These are phyloP conservation scores for Ophiosphaerella herpotricha DNA, from an alignment of 2,329 filamentous ascomycete species.

Conservation along the genomic window DNA sequence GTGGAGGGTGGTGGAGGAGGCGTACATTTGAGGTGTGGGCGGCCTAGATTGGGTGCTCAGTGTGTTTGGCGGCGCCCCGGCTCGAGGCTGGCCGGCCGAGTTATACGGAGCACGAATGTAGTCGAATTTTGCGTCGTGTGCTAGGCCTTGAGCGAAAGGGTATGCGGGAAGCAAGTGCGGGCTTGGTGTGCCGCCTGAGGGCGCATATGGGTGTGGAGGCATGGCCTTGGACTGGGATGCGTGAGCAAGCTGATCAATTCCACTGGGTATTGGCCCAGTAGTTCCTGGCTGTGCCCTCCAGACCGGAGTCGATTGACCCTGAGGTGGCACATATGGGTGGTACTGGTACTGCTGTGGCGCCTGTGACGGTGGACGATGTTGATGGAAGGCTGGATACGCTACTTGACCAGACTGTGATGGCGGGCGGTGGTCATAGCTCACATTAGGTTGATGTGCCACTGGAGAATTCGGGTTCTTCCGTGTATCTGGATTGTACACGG, in stretches of 20 bases:
- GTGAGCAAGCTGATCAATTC: slow-evolving; percentile 35
- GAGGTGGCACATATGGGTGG: slow-evolving; percentile 36
- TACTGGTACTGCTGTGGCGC: slow-evolving; percentile 23
- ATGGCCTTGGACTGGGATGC: slow-evolving; percentile 22
- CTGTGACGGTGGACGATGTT: slow-evolving; percentile 22
- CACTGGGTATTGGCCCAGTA: slow-evolving; percentile 23
- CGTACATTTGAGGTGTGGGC: slow-evolving; percentile 46
- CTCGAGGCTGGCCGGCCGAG: slow-evolving; percentile 32
- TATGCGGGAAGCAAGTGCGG: slow-evolving; percentile 24
- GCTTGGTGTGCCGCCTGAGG: slow-evolving; percentile 13
- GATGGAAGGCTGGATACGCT: slow-evolving; percentile 22
- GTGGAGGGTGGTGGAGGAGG: slow-evolving; percentile 33
- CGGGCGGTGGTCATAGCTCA: slow-evolving; percentile 39
- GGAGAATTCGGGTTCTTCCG: slow-evolving; percentile 45
- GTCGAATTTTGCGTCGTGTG: slow-evolving; percentile 11
- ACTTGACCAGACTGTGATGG: slow-evolving; percentile 27
- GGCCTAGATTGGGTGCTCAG: slow-evolving; percentile 36
- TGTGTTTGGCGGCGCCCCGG: slow-evolving; percentile 36
- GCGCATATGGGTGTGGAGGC: slow-evolving; percentile 33
- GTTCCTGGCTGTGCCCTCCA: slow-evolving; percentile 32
- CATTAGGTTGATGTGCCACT: slow-evolving; percentile 45
- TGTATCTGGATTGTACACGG: slow-evolving; percentile 40
- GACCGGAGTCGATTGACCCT: slow-evolving; percentile 24
- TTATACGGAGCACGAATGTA: slow-evolving; percentile 20
- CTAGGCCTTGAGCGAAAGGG: slow-evolving; percentile 24